These are phyloP conservation scores for Oryza coarctata DNA, from an alignment of 176 grass and related monocot species.

Conservation along the genomic window DNA sequence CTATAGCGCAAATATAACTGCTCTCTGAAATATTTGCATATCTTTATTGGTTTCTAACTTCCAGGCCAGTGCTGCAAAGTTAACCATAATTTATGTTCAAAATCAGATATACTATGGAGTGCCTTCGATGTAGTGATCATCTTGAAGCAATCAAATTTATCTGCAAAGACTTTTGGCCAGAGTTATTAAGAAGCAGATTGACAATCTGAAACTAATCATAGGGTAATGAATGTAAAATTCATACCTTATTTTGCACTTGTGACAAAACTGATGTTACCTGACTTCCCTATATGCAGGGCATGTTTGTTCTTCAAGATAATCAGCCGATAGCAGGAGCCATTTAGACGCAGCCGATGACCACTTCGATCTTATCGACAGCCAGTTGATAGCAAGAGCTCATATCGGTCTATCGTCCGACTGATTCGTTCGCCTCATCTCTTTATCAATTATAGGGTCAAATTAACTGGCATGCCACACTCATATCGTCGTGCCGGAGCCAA, in stretches of 20 bases:
- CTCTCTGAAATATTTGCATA: background rate
- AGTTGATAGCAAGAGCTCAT: too few species aligned
- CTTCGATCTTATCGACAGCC: too few species aligned
- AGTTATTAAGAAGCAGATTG: constrained; percentile 96
- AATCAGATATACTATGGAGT: constrained; percentile 85
- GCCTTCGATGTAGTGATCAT: constrained; percentile 84
- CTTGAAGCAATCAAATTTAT: constrained; percentile 98
- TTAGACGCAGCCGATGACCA: too few species aligned
- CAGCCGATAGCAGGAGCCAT: too few species aligned
- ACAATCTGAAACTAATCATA: constrained; percentile 99
- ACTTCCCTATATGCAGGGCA: constrained; percentile 62
- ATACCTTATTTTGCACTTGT: background rate
- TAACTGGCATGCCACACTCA: too few species aligned
- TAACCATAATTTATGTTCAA: constrained; percentile 23
- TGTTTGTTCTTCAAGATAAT: constrained; percentile 96
- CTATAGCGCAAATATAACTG: background rate
- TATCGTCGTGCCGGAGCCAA: too few species aligned
- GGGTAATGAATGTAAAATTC: constrained; percentile 52
- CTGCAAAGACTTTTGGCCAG: constrained; percentile 98
- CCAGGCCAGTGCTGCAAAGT: background rate
- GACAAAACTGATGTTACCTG: constrained; percentile 24
- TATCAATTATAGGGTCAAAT: too few species aligned
- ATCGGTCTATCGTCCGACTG: too few species aligned
- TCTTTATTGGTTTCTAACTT: background rate
- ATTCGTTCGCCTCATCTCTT: too few species aligned